Conservation (phyloP, 306 rosid species). For the Cicer arietinum region DNA sequence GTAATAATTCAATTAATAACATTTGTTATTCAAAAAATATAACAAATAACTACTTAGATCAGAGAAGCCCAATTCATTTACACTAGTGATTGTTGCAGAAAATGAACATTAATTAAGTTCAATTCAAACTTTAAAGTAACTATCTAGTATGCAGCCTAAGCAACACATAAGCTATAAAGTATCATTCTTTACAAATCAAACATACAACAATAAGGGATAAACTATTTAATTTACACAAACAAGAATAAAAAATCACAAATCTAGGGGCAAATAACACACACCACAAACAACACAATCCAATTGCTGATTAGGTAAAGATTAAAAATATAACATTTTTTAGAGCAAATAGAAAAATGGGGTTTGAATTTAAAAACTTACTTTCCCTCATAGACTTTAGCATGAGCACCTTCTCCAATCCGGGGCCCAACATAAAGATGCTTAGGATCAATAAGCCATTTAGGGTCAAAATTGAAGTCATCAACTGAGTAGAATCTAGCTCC, state of each 20-base stretch:
- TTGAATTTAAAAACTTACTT: constrained; percentile 63
- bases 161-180: constrained; percentile 16
- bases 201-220: constrained; percentile 4
- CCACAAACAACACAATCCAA: constrained; percentile 31
- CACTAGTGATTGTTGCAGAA: constrained; percentile 33
- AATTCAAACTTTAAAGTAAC: neutral
- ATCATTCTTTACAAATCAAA: constrained; percentile 33
- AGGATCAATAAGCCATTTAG: constrained; percentile 87
- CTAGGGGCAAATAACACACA: constrained; percentile 22
- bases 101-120: constrained; percentile 28
- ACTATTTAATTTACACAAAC: neutral
- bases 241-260: constrained; percentile 33
- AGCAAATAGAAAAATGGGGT: constrained; percentile 36
- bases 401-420: constrained; percentile 94
- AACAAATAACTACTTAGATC: constrained; percentile 32
- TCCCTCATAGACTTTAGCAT: constrained; percentile 94
- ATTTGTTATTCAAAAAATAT: neutral
- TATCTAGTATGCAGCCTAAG: constrained; percentile 13
- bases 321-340: constrained; percentile 22
- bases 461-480: constrained; percentile 83
- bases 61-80: constrained; percentile 37
- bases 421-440: constrained; percentile 85
- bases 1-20: neutral
- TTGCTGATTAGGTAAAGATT: constrained; percentile 46
- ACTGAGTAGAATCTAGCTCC: constrained; percentile 73